These are phyloP conservation scores for Ascochyta rabiei DNA, from an alignment of 2,329 filamentous ascomycete genomes.

Conservation along the genomic window DNA sequence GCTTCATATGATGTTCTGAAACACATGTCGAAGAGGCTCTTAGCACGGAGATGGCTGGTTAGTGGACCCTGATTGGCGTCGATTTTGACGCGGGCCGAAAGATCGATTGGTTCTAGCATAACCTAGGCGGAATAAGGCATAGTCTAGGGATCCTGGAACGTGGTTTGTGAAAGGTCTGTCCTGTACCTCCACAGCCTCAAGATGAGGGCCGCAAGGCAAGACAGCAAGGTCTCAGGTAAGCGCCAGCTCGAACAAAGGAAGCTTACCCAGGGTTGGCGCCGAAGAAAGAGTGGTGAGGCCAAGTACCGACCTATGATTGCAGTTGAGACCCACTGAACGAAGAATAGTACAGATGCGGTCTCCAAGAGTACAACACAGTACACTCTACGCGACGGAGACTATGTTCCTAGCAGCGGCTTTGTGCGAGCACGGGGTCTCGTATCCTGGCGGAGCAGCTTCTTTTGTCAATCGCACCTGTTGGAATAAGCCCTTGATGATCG, in stretches of 20 bases:
- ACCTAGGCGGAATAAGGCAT: constrained; percentile 19
- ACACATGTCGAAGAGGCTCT: constrained; percentile 15
- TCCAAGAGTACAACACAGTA: neutral
- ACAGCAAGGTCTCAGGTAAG: constrained; percentile 15
- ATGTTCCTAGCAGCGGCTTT: neutral
- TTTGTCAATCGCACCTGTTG: neutral
- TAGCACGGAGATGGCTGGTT: constrained; percentile 17
- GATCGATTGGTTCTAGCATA: constrained; percentile 18
- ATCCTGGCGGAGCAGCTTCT: neutral
- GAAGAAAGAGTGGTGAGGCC: neutral
- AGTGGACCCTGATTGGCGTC: constrained; percentile 15
- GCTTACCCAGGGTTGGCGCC: neutral
- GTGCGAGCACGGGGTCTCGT: neutral
- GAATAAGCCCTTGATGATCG: neutral
- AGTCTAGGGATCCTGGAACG: constrained; percentile 16
- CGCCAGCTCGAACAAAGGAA: neutral
- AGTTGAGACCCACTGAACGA: neutral
- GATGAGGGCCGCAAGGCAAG: constrained; percentile 10
- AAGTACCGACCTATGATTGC: neutral
- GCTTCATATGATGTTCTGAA: constrained; percentile 19
- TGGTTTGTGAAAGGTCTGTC: constrained; percentile 21
- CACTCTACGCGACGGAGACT: neutral
- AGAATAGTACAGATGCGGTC: neutral
- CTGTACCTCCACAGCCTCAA: constrained; percentile 19
- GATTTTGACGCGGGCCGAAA: constrained; percentile 17